Percentiles rank a stretch among this genome's conserved stretches.
Evolutionary conservation across 1,284 basidiomycete species (phyloP).

Genomic region (Heterobasidion annosum): DNA sequence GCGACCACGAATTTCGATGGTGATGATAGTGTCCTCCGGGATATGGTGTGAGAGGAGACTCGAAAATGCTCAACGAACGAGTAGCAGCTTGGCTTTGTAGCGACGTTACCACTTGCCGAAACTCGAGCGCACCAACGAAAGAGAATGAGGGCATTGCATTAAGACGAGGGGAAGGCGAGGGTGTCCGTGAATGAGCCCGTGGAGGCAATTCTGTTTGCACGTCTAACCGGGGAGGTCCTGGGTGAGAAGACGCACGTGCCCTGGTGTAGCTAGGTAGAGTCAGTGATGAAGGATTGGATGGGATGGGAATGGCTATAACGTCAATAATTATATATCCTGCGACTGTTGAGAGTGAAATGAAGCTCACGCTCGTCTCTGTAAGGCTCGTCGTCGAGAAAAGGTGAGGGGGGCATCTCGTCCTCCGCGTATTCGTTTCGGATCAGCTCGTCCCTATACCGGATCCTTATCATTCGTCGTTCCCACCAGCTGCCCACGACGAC

Average conservation of each 20-base stretch:
- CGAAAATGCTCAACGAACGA: slow-evolving; percentile 52
- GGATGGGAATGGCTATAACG: slow-evolving; percentile 5
- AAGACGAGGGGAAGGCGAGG: slow-evolving; percentile 24
- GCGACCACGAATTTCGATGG: slow-evolving; percentile 19
- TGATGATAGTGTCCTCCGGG: slow-evolving; percentile 63
- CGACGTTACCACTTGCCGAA: slow-evolving; percentile 81
- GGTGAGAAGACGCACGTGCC: slow-evolving; percentile 25
- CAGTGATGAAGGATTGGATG: slow-evolving; percentile 10
- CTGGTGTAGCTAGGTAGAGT: slow-evolving; percentile 16
- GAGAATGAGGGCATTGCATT: slow-evolving; percentile 75
- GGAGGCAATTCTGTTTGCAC: slow-evolving; percentile 30
- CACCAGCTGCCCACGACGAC: slow-evolving; percentile 81
- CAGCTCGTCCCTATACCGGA: slow-evolving; percentile 37
- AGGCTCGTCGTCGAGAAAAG: slow-evolving; percentile 32
- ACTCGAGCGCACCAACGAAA: slow-evolving; percentile 88
- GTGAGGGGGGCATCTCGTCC: slow-evolving; percentile 28
- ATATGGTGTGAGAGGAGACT: slow-evolving; percentile 61
- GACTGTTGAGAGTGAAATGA: background rate
- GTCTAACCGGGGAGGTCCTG: slow-evolving; percentile 28
- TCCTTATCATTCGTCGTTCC: slow-evolving; percentile 43
- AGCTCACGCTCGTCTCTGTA: slow-evolving; percentile 56
- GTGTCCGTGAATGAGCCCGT: slow-evolving; percentile 27
- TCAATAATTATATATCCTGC: slow-evolving; percentile 2
- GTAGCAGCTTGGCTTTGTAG: slow-evolving; percentile 58
- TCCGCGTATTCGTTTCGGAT: slow-evolving; percentile 54